Conservation (phyloP, 2,329 filamentous ascomycete genomes). For the Pseudocercospora musae region DNA sequence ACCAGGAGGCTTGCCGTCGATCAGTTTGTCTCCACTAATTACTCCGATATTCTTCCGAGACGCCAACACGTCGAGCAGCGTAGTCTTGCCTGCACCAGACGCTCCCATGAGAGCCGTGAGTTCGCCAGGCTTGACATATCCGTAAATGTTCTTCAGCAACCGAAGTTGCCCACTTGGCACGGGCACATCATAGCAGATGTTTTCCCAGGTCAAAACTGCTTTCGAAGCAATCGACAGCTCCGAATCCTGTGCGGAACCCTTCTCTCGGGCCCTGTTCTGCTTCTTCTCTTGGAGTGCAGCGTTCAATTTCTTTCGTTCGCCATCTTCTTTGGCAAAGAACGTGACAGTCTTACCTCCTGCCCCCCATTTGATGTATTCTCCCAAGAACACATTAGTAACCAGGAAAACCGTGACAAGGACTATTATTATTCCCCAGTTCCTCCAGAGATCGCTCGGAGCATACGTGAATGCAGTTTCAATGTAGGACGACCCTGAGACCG, state of each 20-base stretch:
- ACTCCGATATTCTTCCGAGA: slow-evolving; percentile 63
- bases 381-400: slow-evolving; percentile 69
- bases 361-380: slow-evolving; percentile 74
- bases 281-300: slow-evolving; percentile 59
- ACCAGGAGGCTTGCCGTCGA: slow-evolving; percentile 55
- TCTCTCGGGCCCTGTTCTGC: slow-evolving; percentile 49
- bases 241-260: slow-evolving; percentile 41
- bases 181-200: slow-evolving; percentile 50
- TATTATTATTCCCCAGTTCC: slow-evolving; percentile 78
- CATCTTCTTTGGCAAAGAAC: slow-evolving; percentile 68
- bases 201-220: slow-evolving; percentile 54
- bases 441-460: slow-evolving; percentile 66
- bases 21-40: slow-evolving; percentile 59
- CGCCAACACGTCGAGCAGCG: slow-evolving; percentile 73
- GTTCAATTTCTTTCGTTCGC: slow-evolving; percentile 65
- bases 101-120: slow-evolving; percentile 52
- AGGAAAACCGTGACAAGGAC: slow-evolving; percentile 74
- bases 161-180: slow-evolving; percentile 45
- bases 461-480: slow-evolving; percentile 68
- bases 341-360: slow-evolving; percentile 78
- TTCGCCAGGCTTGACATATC: slow-evolving; percentile 50
- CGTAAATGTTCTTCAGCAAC: slow-evolving; percentile 47
- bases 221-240: slow-evolving; percentile 54
- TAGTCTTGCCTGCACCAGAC: slow-evolving; percentile 78
- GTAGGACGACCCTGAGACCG: slow-evolving; percentile 66